Percentiles rank a stretch among this genome's conserved stretches.
Evolutionary conservation across 805 yeast species (phyloP).

Genomic region (Metschnikowia arizonensis): DNA sequence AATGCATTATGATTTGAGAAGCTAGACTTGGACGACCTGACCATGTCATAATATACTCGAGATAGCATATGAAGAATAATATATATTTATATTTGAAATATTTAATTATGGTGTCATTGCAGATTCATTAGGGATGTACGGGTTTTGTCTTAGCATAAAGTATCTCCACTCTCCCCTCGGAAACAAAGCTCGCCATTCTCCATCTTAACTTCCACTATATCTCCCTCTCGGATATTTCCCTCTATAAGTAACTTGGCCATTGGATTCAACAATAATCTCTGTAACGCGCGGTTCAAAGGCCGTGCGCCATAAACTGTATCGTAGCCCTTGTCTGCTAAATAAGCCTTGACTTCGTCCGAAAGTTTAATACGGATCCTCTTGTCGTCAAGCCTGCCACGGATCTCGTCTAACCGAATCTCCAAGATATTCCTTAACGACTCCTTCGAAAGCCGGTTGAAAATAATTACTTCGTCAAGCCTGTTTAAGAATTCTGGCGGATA

Average conservation of each 20-base stretch:
- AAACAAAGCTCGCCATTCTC: constrained; percentile 25
- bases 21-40: no score
- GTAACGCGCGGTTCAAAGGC: constrained; percentile 87
- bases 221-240: constrained; percentile 58
- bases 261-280: constrained; percentile 80
- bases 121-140: no score
- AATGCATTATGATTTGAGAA: no score
- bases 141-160: no score
- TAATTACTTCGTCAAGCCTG: constrained; percentile 88
- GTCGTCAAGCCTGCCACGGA: constrained; percentile 71
- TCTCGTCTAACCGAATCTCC: constrained; percentile 77
- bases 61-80: no score
- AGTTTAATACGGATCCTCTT: constrained; percentile 65
- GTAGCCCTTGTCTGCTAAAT: constrained; percentile 83
- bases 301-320: constrained; percentile 94
- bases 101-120: no score
- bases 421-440: constrained; percentile 72
- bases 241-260: constrained; percentile 75
- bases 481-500: constrained; percentile 96
- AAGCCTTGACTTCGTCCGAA: constrained; percentile 61
- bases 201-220: constrained; percentile 27
- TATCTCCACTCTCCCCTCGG: constrained; percentile 19
- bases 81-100: no score
- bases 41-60: no score
- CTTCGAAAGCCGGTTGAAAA: constrained; percentile 86